phyloP scores from a whole-genome alignment of 2,329 filamentous ascomycete species.

The Aureobasidium lini region DNA sequence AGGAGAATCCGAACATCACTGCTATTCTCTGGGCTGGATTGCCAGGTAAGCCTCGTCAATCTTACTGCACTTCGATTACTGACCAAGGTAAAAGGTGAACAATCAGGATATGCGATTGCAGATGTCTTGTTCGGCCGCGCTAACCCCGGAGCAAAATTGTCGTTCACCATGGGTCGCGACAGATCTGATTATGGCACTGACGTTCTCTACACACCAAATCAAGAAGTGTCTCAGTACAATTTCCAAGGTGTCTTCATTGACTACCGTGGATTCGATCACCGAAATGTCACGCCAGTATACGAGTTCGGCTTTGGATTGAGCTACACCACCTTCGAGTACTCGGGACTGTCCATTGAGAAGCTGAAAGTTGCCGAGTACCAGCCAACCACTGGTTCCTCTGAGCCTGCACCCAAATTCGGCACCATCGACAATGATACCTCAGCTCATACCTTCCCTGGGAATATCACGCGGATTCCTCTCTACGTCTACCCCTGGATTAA shows the following conservation, averaged over 20 bases:
- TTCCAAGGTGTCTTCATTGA: slow-evolving; percentile 70
- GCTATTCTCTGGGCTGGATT: slow-evolving; percentile 73
- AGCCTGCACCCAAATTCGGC: slow-evolving; percentile 55
- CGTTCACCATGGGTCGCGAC: slow-evolving; percentile 67
- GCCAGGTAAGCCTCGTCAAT: slow-evolving; percentile 33
- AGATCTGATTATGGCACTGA: slow-evolving; percentile 61
- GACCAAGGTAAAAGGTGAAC: slow-evolving; percentile 48
- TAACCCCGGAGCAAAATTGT: slow-evolving; percentile 65
- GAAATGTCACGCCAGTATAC: slow-evolving; percentile 57
- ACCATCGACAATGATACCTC: slow-evolving; percentile 28
- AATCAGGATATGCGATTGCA: slow-evolving; percentile 66
- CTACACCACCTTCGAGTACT: slow-evolving; percentile 68
- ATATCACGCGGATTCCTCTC: slow-evolving; percentile 43
- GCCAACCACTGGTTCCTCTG: slow-evolving; percentile 53
- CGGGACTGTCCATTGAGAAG: slow-evolving; percentile 48
- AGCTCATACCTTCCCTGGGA: slow-evolving; percentile 60
- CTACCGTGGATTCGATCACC: slow-evolving; percentile 63
- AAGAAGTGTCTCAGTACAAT: slow-evolving; percentile 60
- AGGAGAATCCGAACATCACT: slow-evolving; percentile 65
- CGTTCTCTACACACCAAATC: slow-evolving; percentile 57
- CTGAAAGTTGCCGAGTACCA: slow-evolving; percentile 43
- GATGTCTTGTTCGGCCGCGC: slow-evolving; percentile 71
- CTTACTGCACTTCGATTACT: neutral
- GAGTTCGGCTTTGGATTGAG: slow-evolving; percentile 72
- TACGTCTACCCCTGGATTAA: slow-evolving; percentile 67